Evolutionary conservation across 352 stramenopile genomes (phyloP).

Genomic region (Peronospora destructor): DNA sequence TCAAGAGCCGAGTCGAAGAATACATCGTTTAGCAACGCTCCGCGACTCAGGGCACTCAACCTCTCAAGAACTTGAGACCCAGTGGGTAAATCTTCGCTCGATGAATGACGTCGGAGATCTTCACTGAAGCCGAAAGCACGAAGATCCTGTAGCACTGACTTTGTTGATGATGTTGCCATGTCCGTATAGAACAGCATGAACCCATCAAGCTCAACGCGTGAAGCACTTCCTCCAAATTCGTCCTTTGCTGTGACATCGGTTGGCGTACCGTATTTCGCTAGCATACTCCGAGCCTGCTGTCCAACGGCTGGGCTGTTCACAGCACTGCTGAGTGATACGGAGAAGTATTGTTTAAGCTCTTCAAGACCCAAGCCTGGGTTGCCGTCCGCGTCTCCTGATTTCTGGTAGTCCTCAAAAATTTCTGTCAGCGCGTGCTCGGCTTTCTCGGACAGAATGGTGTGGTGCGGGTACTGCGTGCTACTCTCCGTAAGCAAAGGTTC

Average conservation of each 20-base stretch:
- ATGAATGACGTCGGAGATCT: constrained; percentile 52
- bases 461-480: constrained; percentile 64
- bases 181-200: constrained; percentile 84
- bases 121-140: constrained; percentile 78
- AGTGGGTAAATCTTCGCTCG: constrained; percentile 21
- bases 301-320: constrained; percentile 41
- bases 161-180: constrained; percentile 56
- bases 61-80: constrained; percentile 38
- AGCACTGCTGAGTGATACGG: constrained; percentile 56
- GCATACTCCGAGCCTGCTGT: constrained; percentile 57
- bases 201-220: constrained; percentile 55
- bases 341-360: constrained; percentile 64
- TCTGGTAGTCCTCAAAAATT: constrained; percentile 71
- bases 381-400: constrained; percentile 15
- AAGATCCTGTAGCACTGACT: constrained; percentile 76
- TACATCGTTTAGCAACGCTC: constrained; percentile 62
- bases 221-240: constrained; percentile 25
- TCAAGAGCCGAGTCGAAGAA: constrained; percentile 84
- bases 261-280: constrained; percentile 58
- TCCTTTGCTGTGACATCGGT: constrained; percentile 13
- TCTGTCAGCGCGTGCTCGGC: constrained; percentile 60
- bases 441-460: constrained; percentile 63
- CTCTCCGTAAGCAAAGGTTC: constrained; percentile 64
- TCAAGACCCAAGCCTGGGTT: constrained; percentile 41
- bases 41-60: constrained; percentile 52